These are phyloP conservation scores for Tetrapisispora taiwanensis DNA, from an alignment of 805 yeast genomes.

Conservation along the genomic window DNA sequence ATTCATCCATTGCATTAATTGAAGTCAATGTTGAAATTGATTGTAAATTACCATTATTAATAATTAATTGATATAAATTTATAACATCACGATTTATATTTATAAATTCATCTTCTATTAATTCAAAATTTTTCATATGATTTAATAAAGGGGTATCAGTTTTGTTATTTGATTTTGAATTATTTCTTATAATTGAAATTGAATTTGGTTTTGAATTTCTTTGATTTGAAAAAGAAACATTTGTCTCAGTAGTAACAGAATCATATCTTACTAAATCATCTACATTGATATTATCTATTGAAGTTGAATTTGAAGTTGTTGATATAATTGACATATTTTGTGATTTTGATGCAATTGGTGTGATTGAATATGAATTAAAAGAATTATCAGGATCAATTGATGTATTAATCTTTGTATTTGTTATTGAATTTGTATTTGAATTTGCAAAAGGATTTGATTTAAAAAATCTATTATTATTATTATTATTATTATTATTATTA, in stretches of 20 bases:
- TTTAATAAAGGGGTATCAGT: background rate
- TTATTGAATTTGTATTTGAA: too few relatives aligned
- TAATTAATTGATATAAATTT: constrained; percentile 19
- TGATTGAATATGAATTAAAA: background rate
- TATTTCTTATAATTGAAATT: background rate
- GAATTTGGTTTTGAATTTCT: background rate
- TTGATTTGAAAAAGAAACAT: too few relatives aligned
- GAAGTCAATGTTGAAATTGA: background rate
- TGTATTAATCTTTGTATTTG: too few relatives aligned
- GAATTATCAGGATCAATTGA: too few relatives aligned
- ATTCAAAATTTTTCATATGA: background rate
- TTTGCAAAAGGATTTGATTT: background rate
- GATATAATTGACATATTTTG: background rate
- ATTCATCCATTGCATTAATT: background rate
- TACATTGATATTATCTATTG: background rate
- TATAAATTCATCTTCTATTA: constrained; percentile 15
- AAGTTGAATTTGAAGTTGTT: background rate
- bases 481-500: too few relatives aligned
- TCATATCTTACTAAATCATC: background rate
- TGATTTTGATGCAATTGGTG: background rate
- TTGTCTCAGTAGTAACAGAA: background rate
- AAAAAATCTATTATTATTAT: too few relatives aligned
- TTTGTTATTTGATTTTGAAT: background rate
- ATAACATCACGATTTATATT: constrained; percentile 24
- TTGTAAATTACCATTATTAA: background rate